A percentile compares a stretch with the other conserved stretches of the same genome.
Conservation (phyloP, 495 filamentous ascomycete species). For the Neurospora discreta region DNA sequence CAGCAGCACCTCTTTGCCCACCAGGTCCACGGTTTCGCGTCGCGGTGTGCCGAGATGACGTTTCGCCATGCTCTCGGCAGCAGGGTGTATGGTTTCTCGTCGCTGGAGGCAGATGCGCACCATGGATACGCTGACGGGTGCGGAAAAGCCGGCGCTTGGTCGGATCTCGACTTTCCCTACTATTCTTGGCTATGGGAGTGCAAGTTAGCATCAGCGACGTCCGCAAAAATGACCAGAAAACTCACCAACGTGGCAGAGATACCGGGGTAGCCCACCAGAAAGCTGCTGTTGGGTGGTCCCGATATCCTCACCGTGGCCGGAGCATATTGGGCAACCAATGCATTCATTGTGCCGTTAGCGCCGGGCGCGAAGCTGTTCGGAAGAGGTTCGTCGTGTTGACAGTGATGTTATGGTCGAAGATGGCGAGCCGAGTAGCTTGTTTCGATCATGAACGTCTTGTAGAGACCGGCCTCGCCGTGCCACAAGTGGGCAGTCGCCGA, state of each 20-base stretch:
- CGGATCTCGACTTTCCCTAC: slow-evolving; percentile 98
- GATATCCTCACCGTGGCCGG: slow-evolving; percentile 92
- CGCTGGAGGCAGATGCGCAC: slow-evolving; percentile 89
- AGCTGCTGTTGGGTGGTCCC: slow-evolving; percentile 93
- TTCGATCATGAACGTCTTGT: slow-evolving; percentile 15
- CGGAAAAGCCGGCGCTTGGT: slow-evolving; percentile 68
- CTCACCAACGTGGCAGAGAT: slow-evolving; percentile 95
- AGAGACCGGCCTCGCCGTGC: slow-evolving; percentile 12
- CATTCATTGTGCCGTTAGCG: slow-evolving; percentile 20
- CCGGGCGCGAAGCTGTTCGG: slow-evolving; percentile 1
- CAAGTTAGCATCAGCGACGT: slow-evolving; percentile 13
- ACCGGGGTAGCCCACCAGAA: slow-evolving; percentile 91
- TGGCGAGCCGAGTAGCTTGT: slow-evolving; percentile 9
- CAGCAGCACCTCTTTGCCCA: slow-evolving; percentile 89
- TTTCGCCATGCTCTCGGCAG: slow-evolving; percentile 85
- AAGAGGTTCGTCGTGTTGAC: neutral
- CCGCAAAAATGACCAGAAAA: slow-evolving; percentile 4
- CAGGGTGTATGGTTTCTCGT: slow-evolving; percentile 92
- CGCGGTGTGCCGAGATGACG: slow-evolving; percentile 85
- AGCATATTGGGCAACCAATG: slow-evolving; percentile 5
- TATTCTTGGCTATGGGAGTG: slow-evolving; percentile 63
- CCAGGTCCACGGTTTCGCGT: slow-evolving; percentile 82
- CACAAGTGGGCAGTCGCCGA: slow-evolving; percentile 3
- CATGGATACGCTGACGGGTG: slow-evolving; percentile 81
- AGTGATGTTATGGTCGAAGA: slow-evolving; percentile 6